Evolutionary conservation across 2,329 filamentous ascomycete genomes (phyloP).

Genomic region (Fusarium sp.): DNA sequence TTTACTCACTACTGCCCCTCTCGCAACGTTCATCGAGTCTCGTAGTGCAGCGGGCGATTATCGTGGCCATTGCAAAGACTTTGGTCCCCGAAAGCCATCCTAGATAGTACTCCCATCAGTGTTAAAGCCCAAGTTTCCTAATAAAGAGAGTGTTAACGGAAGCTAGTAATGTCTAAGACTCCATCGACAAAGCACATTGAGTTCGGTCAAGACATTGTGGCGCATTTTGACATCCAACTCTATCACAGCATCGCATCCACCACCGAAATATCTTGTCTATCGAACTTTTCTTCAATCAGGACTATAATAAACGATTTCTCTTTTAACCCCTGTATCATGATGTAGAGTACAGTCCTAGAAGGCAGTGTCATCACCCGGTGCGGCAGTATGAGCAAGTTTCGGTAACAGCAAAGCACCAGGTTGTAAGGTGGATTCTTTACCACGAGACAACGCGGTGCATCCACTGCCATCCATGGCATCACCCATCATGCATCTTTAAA

Average conservation of each 20-base stretch:
- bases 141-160: not conserved
- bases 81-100: not conserved
- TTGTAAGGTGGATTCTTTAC: conserved; percentile 2
- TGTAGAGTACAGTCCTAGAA: not conserved
- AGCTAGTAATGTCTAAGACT: not conserved
- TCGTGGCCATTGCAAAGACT: not conserved
- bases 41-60: not conserved
- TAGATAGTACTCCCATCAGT: not conserved
- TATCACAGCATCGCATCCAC: not conserved
- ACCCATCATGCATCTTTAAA: not conserved
- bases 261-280: not conserved
- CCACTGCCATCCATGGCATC: conserved; percentile 5
- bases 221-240: conserved; percentile 12
- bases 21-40: no score
- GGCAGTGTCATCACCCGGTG: conserved; percentile 20
- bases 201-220: conserved; percentile 17
- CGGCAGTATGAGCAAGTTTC: conserved; percentile 56
- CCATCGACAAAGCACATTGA: not conserved
- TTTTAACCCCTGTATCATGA: not conserved
- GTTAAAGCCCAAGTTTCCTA: not conserved
- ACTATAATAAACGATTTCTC: not conserved
- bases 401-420: conserved; percentile 1
- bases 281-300: no score
- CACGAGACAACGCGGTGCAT: conserved; percentile 1
- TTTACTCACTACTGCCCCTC: no score